phyloP scores from a whole-genome alignment of 495 filamentous ascomycete species.

The Penicillium alfredii region DNA sequence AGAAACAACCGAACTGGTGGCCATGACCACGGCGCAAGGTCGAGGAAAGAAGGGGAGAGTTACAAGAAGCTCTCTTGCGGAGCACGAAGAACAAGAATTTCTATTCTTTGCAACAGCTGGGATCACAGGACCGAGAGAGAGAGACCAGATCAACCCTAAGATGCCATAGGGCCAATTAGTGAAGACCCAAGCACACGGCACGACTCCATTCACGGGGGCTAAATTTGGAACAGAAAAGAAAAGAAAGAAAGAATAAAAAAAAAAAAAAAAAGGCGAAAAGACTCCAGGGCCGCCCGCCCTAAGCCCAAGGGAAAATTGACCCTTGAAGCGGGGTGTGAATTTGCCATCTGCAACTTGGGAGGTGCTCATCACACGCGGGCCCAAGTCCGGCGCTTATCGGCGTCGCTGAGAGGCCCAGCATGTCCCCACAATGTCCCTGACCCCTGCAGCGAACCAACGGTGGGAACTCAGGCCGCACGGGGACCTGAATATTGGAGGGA shows the following conservation, averaged over 20 bases:
- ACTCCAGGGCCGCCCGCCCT: too few relatives aligned
- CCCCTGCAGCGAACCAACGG: constrained; percentile 11
- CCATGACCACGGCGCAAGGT: constrained; percentile 27
- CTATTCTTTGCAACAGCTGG: constrained; percentile 31
- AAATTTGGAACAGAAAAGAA: constrained; percentile 26
- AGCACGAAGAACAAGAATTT: constrained; percentile 9
- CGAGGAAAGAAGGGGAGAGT: constrained; percentile 12
- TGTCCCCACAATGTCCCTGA: constrained; percentile 13
- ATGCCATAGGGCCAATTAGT: constrained; percentile 17
- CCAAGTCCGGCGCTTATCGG: constrained; percentile 22
- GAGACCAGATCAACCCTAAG: constrained; percentile 11
- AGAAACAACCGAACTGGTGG: constrained; percentile 21
- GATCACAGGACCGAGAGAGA: constrained; percentile 19
- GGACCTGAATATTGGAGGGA: too few relatives aligned
- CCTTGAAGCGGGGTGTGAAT: constrained; percentile 13
- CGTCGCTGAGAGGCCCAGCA: constrained; percentile 22
- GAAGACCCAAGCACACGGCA: constrained; percentile 15
- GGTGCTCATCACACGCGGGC: constrained; percentile 25
- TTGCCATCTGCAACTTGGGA: constrained; percentile 19
- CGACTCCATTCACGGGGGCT: constrained; percentile 20
- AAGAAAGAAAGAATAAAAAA: too few relatives aligned
- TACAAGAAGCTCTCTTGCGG: too few relatives aligned
- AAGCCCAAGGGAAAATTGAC: too few relatives aligned
- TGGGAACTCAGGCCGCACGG: too few relatives aligned
- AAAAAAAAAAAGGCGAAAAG: too few relatives aligned